Conservation (phyloP, 768 basidiomycete species). For the Agaricus subrufescens region DNA sequence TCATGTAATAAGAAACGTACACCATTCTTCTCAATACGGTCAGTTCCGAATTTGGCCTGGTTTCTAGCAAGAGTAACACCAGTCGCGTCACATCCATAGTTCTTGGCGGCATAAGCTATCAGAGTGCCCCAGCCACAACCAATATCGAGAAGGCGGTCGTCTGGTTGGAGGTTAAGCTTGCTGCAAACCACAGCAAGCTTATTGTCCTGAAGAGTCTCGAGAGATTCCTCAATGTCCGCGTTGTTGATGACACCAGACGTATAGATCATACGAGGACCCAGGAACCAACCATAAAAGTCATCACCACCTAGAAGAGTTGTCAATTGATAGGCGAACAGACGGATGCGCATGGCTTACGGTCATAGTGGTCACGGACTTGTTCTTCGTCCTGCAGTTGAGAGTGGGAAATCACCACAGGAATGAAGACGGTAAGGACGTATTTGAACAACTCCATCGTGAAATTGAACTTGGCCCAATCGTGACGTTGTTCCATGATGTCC, state of each 20-base stretch:
- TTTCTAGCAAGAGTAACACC: slow-evolving; percentile 91
- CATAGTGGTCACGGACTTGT: slow-evolving; percentile 94
- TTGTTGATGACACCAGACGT: slow-evolving; percentile 87
- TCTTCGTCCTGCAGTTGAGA: slow-evolving; percentile 90
- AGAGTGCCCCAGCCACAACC: slow-evolving; percentile 98
- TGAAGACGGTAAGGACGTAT: slow-evolving; percentile 82
- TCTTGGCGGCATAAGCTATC: slow-evolving; percentile 91
- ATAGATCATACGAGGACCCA: slow-evolving; percentile 96
- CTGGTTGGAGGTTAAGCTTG: slow-evolving; percentile 86
- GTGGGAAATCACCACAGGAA: slow-evolving; percentile 94
- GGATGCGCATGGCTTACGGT: slow-evolving; percentile 48
- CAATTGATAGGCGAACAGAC: neutral
- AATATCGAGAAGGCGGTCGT: slow-evolving; percentile 79
- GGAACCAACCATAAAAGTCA: slow-evolving; percentile 96
- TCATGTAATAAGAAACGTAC: slow-evolving; percentile 24
- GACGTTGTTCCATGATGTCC: slow-evolving; percentile 89
- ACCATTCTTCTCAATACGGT: slow-evolving; percentile 80
- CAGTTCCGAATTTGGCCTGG: slow-evolving; percentile 89
- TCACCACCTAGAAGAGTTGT: slow-evolving; percentile 60
- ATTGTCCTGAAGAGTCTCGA: slow-evolving; percentile 97
- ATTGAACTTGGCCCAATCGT: slow-evolving; percentile 92
- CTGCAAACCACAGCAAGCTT: slow-evolving; percentile 94
- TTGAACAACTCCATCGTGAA: slow-evolving; percentile 91
- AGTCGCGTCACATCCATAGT: slow-evolving; percentile 94
- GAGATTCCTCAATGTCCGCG: slow-evolving; percentile 66